phyloP scores from a whole-genome alignment of 768 basidiomycete genomes.

The Gautieria morchelliformis region DNA sequence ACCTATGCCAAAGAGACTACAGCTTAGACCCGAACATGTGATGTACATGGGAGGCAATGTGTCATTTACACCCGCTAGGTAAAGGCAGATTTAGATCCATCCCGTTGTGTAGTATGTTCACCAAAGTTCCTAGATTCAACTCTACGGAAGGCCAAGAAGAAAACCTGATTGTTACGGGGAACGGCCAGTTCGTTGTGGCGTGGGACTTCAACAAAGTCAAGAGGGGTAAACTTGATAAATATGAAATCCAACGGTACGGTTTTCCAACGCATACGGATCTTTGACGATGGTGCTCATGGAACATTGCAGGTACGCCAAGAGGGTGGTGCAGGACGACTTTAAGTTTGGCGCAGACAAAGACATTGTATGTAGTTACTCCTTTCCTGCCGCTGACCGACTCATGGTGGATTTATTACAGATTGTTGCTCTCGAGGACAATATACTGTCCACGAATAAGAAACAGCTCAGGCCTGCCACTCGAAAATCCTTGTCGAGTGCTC shows the following conservation, averaged over 20 bases:
- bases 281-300: not conserved
- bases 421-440: constrained; percentile 90
- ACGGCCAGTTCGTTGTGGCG: constrained; percentile 83
- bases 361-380: constrained; percentile 51
- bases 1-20: constrained; percentile 81
- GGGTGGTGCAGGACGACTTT: constrained; percentile 96
- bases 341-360: constrained; percentile 95
- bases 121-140: constrained; percentile 62
- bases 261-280: not conserved
- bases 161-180: constrained; percentile 92
- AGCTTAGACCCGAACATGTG: constrained; percentile 84
- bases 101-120: constrained; percentile 1
- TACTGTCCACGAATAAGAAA: constrained; percentile 91
- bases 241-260: constrained; percentile 79
- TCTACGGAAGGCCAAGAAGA: constrained; percentile 73
- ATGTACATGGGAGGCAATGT: constrained; percentile 88
- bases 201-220: constrained; percentile 98
- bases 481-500: constrained; percentile 49
- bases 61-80: constrained; percentile 91
- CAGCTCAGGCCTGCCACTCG: constrained; percentile 76
- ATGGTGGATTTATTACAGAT: constrained; percentile 42
- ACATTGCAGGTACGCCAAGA: constrained; percentile 62
- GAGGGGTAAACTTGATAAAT: constrained; percentile 82
- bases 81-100: constrained; percentile 10
- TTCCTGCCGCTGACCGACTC: constrained; percentile 1